Base-by-base conservation (phyloP, 495 filamentous ascomycete species). In the Bombardia bombarda region DNA sequence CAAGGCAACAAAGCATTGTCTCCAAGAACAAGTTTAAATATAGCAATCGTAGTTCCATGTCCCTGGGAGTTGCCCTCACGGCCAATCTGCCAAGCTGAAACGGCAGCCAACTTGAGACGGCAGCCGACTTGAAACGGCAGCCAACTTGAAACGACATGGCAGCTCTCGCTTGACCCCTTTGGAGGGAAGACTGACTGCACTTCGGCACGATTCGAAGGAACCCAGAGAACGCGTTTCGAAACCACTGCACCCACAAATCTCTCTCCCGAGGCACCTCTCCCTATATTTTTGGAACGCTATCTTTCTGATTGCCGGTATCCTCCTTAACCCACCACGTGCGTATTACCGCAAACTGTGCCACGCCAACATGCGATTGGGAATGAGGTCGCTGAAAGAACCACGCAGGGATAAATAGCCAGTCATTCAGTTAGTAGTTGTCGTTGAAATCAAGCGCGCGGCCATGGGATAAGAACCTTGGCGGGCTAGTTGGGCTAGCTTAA, bases 171-270 rank as follows among this genome's bases (percentile, higher is more conserved):
- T n/a, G n/a, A n/a, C n/a, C n/a, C n/a, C n/a, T n/a, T n/a, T n/a
- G n/a, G n/a, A n/a, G n/a, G n/a, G n/a, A n/a, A n/a, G n/a, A n/a
- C 16, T 7, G 14, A 7, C 31, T 36, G 28, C 23, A 16, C 34
- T 38, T 4, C 32, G 32, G 37, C 50, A 45, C 35, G 51, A 51
- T 53, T 53, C 54, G 47, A 53, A 57, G 36, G n/a, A n/a, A 21
- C 50, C 40, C 24, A 40, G 14, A 37, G 52, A 58, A 55, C 23
- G n/a, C n/a, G 44, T 47, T 55, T 50, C 35, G 55, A 58, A 52
- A 28, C 26, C 26, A 28, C 26, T 28, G 9, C n/a, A n/a, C n/a
- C n/a, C n/a, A 51, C 51, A 31, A 17, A 6, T 39, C 35, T 19
- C 8, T 40, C 40, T 39, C 30, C 9, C 13, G 28, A n/a, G n/a